Base-by-base conservation (phyloP, 768 basidiomycete species). In the Hericium erinaceus region DNA sequence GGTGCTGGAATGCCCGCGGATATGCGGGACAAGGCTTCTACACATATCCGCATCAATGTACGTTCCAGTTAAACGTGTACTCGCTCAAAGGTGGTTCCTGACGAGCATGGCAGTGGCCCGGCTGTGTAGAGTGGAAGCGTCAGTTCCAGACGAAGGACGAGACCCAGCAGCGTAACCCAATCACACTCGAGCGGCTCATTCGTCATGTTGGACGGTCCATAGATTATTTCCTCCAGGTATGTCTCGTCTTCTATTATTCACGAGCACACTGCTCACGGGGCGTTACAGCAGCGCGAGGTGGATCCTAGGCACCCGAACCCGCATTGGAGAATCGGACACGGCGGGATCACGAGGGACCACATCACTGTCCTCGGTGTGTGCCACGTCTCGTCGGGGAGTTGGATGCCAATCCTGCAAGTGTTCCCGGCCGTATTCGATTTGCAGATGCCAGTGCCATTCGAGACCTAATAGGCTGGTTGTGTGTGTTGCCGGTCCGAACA, bases 391-490 rank as follows among this genome's bases (percentile, higher is more conserved):
- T 57, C 62, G 2, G 62, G 62, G 2, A 63, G 62, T 28, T 63
- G 60, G 62, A 63, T 63, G 62, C 62, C 62, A 11, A 61, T 63
- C 56, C 54, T 62, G 2, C 61, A 62, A n/a, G 60, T 62, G 44
- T 46, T 20, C 20, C 16, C 44, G 13, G 44, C 44, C 33, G 9
- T 33, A 33, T 33, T 33, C 33, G 33, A 33, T 33, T 33, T 33
- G 33, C 33, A 33, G 33, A 10, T 33, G 8, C 8, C 33, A 33
- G 33, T 33, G 33, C 33, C 33, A 10, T 33, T 33, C 33, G 33
- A 33, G 6, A 33, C 9, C 8, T 33, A 9, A 33, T 10, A 33
- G 9, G 33, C 2, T 33, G 7, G 6, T 33, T 33, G 7, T 33
- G 33, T 33, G 33, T 33, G 3, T 33, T 10, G 33, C 33, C 6